Evolutionary conservation across 2,329 filamentous ascomycete genomes (phyloP).

Genomic region (Kalaharituber pfeilii): DNA sequence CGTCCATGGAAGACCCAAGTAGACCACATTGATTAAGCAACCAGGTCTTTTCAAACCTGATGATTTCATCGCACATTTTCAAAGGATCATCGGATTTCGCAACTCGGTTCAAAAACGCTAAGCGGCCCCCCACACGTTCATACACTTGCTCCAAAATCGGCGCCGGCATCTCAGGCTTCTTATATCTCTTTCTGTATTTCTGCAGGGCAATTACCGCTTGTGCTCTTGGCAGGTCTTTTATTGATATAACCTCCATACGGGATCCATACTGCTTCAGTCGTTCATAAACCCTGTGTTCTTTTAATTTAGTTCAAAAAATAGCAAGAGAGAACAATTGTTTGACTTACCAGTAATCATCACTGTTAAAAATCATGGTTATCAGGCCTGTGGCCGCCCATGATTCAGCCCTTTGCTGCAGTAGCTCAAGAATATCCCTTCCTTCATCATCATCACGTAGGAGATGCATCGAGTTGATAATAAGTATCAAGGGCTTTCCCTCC

Average conservation of each 20-base stretch:
- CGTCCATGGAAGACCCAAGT: conserved; percentile 62
- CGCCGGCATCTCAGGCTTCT: conserved; percentile 40
- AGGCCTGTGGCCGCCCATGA: conserved; percentile 88
- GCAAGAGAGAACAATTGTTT: too few species aligned
- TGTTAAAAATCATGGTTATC: conserved; percentile 86
- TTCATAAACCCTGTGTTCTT: conserved; percentile 61
- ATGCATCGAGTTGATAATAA: conserved; percentile 91
- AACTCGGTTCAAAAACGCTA: conserved; percentile 76
- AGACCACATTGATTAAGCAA: conserved; percentile 57
- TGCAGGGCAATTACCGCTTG: conserved; percentile 60
- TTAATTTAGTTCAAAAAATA: too few species aligned
- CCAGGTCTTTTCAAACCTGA: conserved; percentile 56
- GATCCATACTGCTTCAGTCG: conserved; percentile 81
- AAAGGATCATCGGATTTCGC: conserved; percentile 76
- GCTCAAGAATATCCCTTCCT: conserved; percentile 79
- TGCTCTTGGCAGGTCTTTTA: conserved; percentile 63
- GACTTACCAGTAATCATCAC: conserved; percentile 72
- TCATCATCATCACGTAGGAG: conserved; percentile 80
- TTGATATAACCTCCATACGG: conserved; percentile 80
- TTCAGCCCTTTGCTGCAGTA: conserved; percentile 88
- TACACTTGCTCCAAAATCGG: conserved; percentile 59
- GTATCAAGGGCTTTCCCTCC: conserved; percentile 51
- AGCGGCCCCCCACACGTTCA: conserved; percentile 64
- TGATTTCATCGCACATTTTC: conserved; percentile 55
- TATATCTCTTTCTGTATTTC: conserved; percentile 68